Base-by-base conservation (phyloP, 768 basidiomycete species). In the Tephrocybe sp. region DNA sequence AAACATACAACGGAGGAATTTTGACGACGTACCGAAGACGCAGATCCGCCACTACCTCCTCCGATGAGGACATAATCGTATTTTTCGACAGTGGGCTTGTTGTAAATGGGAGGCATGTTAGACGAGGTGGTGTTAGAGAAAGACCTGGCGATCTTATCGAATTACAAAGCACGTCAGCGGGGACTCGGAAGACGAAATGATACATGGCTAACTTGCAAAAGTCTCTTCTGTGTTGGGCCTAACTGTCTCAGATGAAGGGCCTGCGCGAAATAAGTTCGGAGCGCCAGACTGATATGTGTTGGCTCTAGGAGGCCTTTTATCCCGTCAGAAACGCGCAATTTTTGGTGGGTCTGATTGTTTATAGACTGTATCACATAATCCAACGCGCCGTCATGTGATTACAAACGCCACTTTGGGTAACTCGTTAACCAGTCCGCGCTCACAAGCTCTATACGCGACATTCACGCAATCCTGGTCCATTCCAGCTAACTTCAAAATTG, bases 41-140 rank as follows among this genome's bases (percentile, higher is more conserved):
- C 96, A 27, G 92, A 83, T 50, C 96, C 97, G 50, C 93, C 97
- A 51, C 91, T 94, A 28, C 97, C 97, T 52, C 92, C 94, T 44
- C 94, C 94, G 59, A 97, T 86, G 58, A 91, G 83, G 42, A 97
- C 80, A 60, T 88, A 84, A 63, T 97, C 94, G 65, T 89, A 92
- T 63, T 79, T 81, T 36, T 84, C 83, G 15, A 66, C 64, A 3
- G 76, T 80, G 15, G 87, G 84, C 59, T 75, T 82, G 46, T 81
- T 74, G 53, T 57, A 75, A 39, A 89, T 69, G 30, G 90, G 89
- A 42, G 90, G 78, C 88, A 92, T 91, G 22, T 68, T 78, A n/a
- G 61, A 51, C 35, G 65, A 57, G 11, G 71, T 63, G 34, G 59
- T 64, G 28, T 61, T 69, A 31, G 66, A 63, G 36, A 82, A 73